Base-by-base conservation (phyloP, 2,329 filamentous ascomycete genomes). In the Arthrobotrys entomopaga region DNA sequence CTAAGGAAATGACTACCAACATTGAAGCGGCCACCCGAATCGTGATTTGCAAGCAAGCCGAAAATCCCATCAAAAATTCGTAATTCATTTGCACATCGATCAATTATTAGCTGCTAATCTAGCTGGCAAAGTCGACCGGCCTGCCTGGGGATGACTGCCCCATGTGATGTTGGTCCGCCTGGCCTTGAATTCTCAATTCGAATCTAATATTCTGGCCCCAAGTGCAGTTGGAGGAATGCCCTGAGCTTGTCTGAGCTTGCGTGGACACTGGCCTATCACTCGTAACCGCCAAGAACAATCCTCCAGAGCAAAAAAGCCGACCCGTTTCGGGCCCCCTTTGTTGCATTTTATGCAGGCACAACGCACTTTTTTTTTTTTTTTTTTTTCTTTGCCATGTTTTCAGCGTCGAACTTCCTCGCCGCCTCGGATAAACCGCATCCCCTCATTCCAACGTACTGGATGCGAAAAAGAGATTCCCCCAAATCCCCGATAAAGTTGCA, bases 241-340 rank as follows among this genome's bases (percentile, higher is more conserved):
- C 15, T 19, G 3, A 11, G 26, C 22, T 34, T 56, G 42, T 64
- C 50, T 70, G 58, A 70, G 65, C 65, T 70, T 70, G 65, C 65
- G 65, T 70, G 65, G 57, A 49, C 65, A 40, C 49, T 56, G 38
- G 65, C 56, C 56, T 56, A 61, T 69, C 65, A 52, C 58, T 67
- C 19, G 54, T 40, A 40, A 50, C 46, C 46, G 65, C 65, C 65
- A 70, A 70, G 65, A 60, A 40, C 42, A 46, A 19, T 7, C 42
- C 42, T 46, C 46, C 46, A n/a, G 46, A 50, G 20, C n/a, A 20
- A 50, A 22, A n/a, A 46, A 50, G 11, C 50, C 50, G 50, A 50
- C 48, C 48, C 52, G 52, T 54, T 34, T 34, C 10, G 29, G 29
- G 6, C 20, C 20, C 26, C 4, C 19, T n/a, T 24, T 70, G 65